Evolutionary conservation across 208 protist genomes (phyloP), one percentile per base, ranked within the genome.

Genomic region (Histomonas meleagridis): DNA sequence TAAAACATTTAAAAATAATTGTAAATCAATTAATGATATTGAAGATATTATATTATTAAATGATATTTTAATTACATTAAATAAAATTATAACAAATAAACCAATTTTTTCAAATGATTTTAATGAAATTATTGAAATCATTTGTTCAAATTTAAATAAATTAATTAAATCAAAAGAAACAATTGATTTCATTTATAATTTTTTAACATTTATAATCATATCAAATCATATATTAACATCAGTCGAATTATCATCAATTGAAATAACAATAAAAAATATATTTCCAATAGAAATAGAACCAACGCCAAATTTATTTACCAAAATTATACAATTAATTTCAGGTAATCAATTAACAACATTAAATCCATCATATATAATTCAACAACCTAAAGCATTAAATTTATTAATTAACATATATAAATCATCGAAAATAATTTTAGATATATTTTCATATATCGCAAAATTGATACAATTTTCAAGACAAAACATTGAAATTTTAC

Each of bases 271-370:
- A 43, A 4, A 72, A 72, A 72, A 43, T 32, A 23, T 72, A 26
- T 28, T 72, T 32, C 21, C 65, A 72, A 72, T 32, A 43, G 32
- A 32, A 32, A 12, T 72, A n/a, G 65, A 72, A 43, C 76, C 76
- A 55, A 86, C 10, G 1, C 43, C 40, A 35, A 86, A 32, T 55
- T 35, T 86, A 32, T 86, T 48, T 43, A 7, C 26, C 12, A 46
- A 12, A 32, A 86, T 86, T 35, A 46, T 86, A 18, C 76, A 86
- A 55, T 86, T 86, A 55, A 86, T 86, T 38, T 40, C 76, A 12
- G 76, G 76, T 2, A 32, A 86, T 26, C 7, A 32, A 55, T 32
- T 86, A 26, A 38, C 76, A 38, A 18, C 46, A 7, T 32, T 32
- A 18, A 26, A 86, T 57, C 40, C 40, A 14, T 57, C 40, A 57